phyloP scores from a whole-genome alignment of 768 basidiomycete genomes.

The Boletus edulis region DNA sequence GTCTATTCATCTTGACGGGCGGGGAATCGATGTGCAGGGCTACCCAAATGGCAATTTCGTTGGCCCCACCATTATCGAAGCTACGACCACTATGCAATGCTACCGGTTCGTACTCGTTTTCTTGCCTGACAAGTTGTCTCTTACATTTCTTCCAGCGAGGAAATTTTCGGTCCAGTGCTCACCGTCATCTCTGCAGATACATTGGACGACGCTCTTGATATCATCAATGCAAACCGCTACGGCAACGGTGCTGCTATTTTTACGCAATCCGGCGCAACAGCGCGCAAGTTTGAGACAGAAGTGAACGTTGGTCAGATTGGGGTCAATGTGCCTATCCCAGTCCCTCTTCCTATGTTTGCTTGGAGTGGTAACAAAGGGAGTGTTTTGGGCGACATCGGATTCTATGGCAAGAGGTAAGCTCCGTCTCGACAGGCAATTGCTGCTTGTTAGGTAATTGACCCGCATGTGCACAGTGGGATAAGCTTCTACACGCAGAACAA shows the following conservation, averaged over 20 bases:
- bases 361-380: slow-evolving; percentile 96
- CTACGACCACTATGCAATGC: slow-evolving; percentile 76
- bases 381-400: slow-evolving; percentile 81
- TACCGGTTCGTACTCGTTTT: slow-evolving; percentile 63
- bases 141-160: slow-evolving; percentile 53
- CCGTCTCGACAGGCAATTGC: background rate
- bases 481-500: slow-evolving; percentile 98
- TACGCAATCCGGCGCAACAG: slow-evolving; percentile 94
- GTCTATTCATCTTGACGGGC: slow-evolving; percentile 82
- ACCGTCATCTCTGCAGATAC: slow-evolving; percentile 75
- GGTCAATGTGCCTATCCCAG: slow-evolving; percentile 90
- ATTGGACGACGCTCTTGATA: slow-evolving; percentile 84
- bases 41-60: slow-evolving; percentile 93
- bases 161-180: slow-evolving; percentile 94
- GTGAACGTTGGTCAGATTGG: slow-evolving; percentile 93
- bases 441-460: background rate
- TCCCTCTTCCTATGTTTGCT: slow-evolving; percentile 92
- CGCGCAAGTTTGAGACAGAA: slow-evolving; percentile 85
- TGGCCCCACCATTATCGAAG: slow-evolving; percentile 89
- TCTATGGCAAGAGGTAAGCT: slow-evolving; percentile 82
- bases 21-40: slow-evolving; percentile 59
- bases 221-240: slow-evolving; percentile 88
- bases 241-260: slow-evolving; percentile 96
- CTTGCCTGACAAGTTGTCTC: background rate
- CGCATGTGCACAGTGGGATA: slow-evolving; percentile 56